Evolutionary conservation across 306 rosid species (phyloP).

Genomic region (Castanea crenata): DNA sequence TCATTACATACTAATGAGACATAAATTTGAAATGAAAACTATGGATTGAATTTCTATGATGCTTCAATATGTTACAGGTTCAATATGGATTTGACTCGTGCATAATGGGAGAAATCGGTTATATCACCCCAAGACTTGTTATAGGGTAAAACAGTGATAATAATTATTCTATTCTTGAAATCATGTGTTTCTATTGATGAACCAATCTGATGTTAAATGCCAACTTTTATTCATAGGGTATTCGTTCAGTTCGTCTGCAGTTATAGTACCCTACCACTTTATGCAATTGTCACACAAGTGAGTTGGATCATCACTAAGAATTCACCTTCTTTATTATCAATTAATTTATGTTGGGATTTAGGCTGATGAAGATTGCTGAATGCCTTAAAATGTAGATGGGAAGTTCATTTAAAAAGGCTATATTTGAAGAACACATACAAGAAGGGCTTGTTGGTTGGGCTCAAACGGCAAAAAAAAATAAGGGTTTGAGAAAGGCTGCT

Average conservation of each 20-base stretch:
- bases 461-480: conserved; percentile 15
- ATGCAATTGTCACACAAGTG: conserved; percentile 38
- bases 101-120: conserved; percentile 32
- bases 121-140: conserved; percentile 32
- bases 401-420: conserved; percentile 31
- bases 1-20: neutral
- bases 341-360: neutral
- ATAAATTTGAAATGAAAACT: neutral
- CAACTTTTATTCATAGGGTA: conserved; percentile 10
- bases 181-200: neutral
- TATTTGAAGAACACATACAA: conserved; percentile 30
- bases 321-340: too few species aligned
- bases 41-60: neutral
- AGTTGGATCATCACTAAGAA: neutral
- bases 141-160: conserved; percentile 26
- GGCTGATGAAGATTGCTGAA: neutral
- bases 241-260: conserved; percentile 35
- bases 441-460: conserved; percentile 33
- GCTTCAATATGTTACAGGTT: conserved; percentile 20
- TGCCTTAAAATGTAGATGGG: conserved; percentile 29
- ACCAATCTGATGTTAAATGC: neutral
- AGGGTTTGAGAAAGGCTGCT: conserved; percentile 15
- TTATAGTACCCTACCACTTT: conserved; percentile 37
- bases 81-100: conserved; percentile 36
- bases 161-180: neutral